Conservation (phyloP, 1,284 basidiomycete genomes). For the Naganishia albida region DNA sequence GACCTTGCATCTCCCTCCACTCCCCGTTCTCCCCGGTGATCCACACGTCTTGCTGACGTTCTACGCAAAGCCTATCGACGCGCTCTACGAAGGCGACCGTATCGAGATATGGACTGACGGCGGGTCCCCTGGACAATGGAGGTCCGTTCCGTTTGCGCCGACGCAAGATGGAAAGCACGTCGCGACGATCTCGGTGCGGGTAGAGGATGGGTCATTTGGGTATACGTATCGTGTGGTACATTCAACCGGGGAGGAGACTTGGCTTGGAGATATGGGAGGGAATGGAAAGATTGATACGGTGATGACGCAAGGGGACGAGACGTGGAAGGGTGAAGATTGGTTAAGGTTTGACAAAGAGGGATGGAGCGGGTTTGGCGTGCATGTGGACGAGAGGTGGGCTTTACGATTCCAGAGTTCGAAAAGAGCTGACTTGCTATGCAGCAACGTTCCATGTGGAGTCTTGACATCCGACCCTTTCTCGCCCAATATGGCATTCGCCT, state of each 20-base stretch:
- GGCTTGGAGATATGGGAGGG: conserved; percentile 24
- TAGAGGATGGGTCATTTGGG: conserved; percentile 9
- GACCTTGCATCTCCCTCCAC: conserved; percentile 1
- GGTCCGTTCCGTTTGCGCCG: conserved; percentile 2
- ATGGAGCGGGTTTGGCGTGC: conserved; percentile 17
- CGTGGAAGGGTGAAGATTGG: conserved; percentile 17
- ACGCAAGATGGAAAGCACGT: background rate
- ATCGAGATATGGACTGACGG: conserved; percentile 22
- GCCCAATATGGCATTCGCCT: conserved; percentile 7
- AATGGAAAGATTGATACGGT: conserved; percentile 12
- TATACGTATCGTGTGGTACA: conserved; percentile 18
- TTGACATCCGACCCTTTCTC: background rate
- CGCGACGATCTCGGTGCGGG: background rate
- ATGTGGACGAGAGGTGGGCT: conserved; percentile 3
- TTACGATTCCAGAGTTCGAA: background rate
- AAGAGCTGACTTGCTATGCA: background rate
- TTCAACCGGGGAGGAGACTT: conserved; percentile 5
- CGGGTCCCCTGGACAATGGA: background rate
- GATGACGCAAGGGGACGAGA: background rate
- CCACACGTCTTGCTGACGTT: conserved; percentile 3
- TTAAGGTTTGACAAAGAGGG: background rate
- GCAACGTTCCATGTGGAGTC: background rate
- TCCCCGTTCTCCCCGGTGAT: background rate
- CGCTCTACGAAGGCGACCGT: background rate
- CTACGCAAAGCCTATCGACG: background rate